These are phyloP conservation scores for Teratosphaeria viscida DNA, from an alignment of 2,329 filamentous ascomycete species.

Conservation along the genomic window DNA sequence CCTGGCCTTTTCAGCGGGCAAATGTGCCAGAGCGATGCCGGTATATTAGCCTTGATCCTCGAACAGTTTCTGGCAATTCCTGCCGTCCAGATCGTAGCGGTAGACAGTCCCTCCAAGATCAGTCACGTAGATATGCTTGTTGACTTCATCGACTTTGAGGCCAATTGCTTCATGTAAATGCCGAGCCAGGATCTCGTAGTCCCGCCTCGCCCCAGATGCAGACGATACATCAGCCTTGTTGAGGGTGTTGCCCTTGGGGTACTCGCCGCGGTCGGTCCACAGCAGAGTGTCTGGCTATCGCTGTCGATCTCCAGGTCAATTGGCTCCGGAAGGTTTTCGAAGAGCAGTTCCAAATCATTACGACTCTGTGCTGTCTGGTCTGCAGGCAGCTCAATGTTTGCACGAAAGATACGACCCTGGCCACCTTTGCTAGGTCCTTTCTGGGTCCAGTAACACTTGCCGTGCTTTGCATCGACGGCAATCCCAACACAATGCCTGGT, in stretches of 20 bases:
- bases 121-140: constrained; percentile 29
- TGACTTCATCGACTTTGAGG: constrained; percentile 30
- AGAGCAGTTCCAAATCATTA: constrained; percentile 34
- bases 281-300: constrained; percentile 36
- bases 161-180: constrained; percentile 41
- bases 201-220: not conserved
- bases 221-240: constrained; percentile 27
- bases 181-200: constrained; percentile 14
- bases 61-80: not conserved
- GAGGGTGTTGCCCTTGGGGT: constrained; percentile 44
- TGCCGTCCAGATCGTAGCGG: constrained; percentile 1
- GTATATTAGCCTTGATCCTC: not conserved
- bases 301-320: constrained; percentile 49
- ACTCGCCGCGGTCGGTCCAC: constrained; percentile 53
- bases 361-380: constrained; percentile 22
- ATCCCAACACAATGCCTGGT: constrained; percentile 39
- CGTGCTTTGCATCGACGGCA: constrained; percentile 30
- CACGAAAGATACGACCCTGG: constrained; percentile 44
- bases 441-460: constrained; percentile 49
- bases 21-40: not conserved
- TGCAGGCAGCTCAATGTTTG: constrained; percentile 29
- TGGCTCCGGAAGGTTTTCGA: constrained; percentile 41
- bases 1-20: not conserved
- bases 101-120: constrained; percentile 34
- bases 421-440: constrained; percentile 45